These are phyloP conservation scores for Scutellaria barbata DNA, from an alignment of 257 asterid genomes.

Conservation along the genomic window DNA sequence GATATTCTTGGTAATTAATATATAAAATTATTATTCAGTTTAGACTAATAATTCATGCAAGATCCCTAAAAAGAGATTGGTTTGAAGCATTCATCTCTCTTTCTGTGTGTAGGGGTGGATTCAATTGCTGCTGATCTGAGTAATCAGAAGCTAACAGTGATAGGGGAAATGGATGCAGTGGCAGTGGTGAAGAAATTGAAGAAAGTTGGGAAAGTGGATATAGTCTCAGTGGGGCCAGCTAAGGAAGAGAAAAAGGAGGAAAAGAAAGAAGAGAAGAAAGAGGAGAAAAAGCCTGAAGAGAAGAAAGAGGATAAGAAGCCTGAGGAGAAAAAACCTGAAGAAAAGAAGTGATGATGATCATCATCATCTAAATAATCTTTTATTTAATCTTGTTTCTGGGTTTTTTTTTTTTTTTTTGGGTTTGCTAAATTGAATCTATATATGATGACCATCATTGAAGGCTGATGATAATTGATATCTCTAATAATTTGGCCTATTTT, in stretches of 20 bases:
- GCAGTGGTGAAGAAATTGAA: slow-evolving; percentile 64
- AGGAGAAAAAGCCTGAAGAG: slow-evolving; percentile 43
- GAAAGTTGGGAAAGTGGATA: slow-evolving; percentile 61
- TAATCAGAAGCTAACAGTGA: slow-evolving; percentile 61
- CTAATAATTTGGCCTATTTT: too few species aligned
- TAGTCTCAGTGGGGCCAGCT: slow-evolving; percentile 57
- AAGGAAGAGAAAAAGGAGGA: slow-evolving; percentile 55
- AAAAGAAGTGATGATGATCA: slow-evolving; percentile 8
- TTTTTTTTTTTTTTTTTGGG: background rate
- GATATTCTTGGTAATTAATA: slow-evolving; percentile 51
- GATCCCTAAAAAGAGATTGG: too few species aligned
- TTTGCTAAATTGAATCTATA: background rate
- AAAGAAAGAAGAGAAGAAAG: slow-evolving; percentile 45
- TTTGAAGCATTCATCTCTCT: too few species aligned
- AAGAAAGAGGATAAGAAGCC: slow-evolving; percentile 47
- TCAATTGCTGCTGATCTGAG: slow-evolving; percentile 60
- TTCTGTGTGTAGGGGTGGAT: slow-evolving; percentile 51
- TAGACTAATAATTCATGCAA: background rate
- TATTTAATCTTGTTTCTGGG: too few species aligned
- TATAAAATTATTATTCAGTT: background rate
- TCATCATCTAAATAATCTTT: background rate
- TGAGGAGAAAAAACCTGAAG: slow-evolving; percentile 47
- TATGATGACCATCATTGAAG: too few species aligned
- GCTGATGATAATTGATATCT: too few species aligned
- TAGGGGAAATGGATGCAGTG: slow-evolving; percentile 69